phyloP scores from a whole-genome alignment of 495 filamentous ascomycete genomes.

The Physcia stellaris region DNA sequence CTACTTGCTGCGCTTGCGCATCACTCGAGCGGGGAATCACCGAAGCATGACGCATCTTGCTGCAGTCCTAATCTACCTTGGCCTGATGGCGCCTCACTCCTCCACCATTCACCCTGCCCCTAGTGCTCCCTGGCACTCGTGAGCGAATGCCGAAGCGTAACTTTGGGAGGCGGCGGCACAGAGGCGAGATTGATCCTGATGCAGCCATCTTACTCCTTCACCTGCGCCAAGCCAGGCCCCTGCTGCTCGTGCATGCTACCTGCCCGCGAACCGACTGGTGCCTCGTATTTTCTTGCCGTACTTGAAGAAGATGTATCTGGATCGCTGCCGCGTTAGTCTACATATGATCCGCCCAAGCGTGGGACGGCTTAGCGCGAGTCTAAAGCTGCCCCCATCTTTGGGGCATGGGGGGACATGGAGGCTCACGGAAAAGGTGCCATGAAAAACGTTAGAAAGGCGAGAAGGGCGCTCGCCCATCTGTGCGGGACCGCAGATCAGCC shows the following conservation, averaged over 20 bases:
- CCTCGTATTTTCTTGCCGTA: conserved; percentile 42
- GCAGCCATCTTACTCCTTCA: background rate
- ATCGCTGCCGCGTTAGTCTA: no score
- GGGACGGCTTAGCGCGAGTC: no score
- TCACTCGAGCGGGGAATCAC: no score
- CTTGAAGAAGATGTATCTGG: conserved; percentile 48
- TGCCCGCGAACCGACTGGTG: conserved; percentile 36
- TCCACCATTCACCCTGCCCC: background rate
- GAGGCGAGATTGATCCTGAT: background rate
- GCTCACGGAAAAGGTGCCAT: conserved; percentile 59
- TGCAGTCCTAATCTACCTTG: background rate
- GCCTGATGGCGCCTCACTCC: background rate
- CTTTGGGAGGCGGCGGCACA: background rate
- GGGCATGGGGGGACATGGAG: no score
- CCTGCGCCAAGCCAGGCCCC: background rate
- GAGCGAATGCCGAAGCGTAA: no score
- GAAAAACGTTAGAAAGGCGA: conserved; percentile 54
- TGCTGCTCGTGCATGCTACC: conserved; percentile 2
- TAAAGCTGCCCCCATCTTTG: no score
- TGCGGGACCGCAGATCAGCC: no score
- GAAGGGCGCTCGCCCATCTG: conserved; percentile 56
- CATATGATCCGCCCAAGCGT: no score
- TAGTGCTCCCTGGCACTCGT: no score
- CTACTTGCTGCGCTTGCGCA: no score
- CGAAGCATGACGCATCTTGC: background rate